phyloP scores from a whole-genome alignment of 805 yeast genomes.

The Metschnikowia noctiluminum region DNA sequence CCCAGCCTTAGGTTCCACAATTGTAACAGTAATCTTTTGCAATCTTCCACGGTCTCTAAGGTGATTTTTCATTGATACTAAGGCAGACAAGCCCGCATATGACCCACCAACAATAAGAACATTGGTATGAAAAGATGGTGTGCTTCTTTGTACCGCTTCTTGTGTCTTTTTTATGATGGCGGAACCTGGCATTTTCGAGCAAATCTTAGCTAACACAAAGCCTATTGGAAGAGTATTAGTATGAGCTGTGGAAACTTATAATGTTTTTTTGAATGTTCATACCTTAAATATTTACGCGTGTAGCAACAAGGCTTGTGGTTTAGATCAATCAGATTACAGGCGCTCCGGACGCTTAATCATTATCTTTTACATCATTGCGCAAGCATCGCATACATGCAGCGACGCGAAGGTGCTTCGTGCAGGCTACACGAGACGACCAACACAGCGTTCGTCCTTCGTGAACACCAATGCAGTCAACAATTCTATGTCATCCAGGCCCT shows the following conservation, averaged over 20 bases:
- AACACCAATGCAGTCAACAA: too few species aligned
- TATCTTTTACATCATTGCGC: constrained; percentile 7
- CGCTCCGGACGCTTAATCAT: not conserved
- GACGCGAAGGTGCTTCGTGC: not conserved
- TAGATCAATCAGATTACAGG: constrained; percentile 3
- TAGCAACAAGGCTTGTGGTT: not conserved
- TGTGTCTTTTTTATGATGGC: constrained; percentile 6
- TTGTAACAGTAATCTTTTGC: constrained; percentile 27
- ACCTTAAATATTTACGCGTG: not conserved
- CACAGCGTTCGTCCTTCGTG: too few species aligned
- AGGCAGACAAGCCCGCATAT: constrained; percentile 38
- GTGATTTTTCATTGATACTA: constrained; percentile 28
- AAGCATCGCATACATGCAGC: not conserved
- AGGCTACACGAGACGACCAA: not conserved
- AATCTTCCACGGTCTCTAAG: constrained; percentile 16
- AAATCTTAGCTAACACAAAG: not conserved
- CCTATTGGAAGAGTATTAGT: not conserved
- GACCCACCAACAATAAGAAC: constrained; percentile 42
- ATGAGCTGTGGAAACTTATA: not conserved
- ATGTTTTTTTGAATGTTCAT: not conserved
- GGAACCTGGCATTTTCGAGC: not conserved
- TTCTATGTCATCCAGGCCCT: too few species aligned
- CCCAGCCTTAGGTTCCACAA: constrained; percentile 41
- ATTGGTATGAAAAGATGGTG: constrained; percentile 27
- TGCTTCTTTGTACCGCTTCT: constrained; percentile 9